Evolutionary conservation across 2,329 filamentous ascomycete genomes (phyloP).

Genomic region (Fusarium pseudonygamai): DNA sequence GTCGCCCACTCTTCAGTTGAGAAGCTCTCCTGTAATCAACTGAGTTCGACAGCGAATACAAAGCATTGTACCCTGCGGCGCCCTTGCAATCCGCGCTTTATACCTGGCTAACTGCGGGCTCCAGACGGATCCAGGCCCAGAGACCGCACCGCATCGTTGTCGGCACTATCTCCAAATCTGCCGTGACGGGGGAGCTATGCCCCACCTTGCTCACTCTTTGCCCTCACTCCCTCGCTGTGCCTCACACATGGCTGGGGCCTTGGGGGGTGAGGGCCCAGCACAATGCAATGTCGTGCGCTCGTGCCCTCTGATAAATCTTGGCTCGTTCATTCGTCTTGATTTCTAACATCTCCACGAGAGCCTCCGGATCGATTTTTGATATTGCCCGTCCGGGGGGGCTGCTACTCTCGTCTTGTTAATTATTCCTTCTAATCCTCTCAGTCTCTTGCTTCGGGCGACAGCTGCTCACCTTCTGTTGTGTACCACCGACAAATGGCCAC

Average conservation of each 20-base stretch:
- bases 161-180: conserved; percentile 46
- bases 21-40: conserved; percentile 5
- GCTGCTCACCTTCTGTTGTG: conserved; percentile 38
- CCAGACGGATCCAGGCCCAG: conserved; percentile 36
- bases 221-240: conserved; percentile 41
- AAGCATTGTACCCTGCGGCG: conserved; percentile 29
- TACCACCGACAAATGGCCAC: conserved; percentile 37
- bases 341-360: conserved; percentile 42
- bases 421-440: conserved; percentile 29
- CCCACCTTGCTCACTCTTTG: conserved; percentile 42
- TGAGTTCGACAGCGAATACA: conserved; percentile 24
- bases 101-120: conserved; percentile 35
- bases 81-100: conserved; percentile 32
- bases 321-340: conserved; percentile 42
- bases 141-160: conserved; percentile 40
- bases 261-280: conserved; percentile 42
- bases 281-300: conserved; percentile 46
- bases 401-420: conserved; percentile 27
- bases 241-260: conserved; percentile 43
- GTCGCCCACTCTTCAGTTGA: conserved; percentile 4
- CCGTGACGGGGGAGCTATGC: conserved; percentile 41
- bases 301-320: conserved; percentile 46
- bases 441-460: conserved; percentile 32
- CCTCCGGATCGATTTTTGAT: conserved; percentile 39
- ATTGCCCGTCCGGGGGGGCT: conserved; percentile 35